Evolutionary conservation across 2,329 filamentous ascomycete genomes (phyloP).

Genomic region (Tolypocladium tropicale): DNA sequence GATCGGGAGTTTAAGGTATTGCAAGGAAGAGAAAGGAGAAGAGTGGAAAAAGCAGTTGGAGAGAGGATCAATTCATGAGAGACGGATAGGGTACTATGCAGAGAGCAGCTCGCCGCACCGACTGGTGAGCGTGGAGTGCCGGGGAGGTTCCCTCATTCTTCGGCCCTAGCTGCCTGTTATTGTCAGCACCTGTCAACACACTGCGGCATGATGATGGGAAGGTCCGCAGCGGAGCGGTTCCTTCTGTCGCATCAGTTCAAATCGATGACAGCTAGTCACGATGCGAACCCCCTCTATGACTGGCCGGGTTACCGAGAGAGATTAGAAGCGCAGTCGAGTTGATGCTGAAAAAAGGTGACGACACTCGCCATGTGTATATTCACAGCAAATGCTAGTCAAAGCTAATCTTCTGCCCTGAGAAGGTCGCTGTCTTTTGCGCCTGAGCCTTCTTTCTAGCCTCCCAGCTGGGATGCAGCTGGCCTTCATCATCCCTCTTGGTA

Average conservation of each 20-base stretch:
- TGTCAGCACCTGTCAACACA: neutral
- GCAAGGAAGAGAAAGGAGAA: neutral
- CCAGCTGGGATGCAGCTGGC: constrained; percentile 38
- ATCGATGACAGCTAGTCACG: neutral
- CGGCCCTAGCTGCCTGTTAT: neutral
- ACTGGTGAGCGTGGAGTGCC: neutral
- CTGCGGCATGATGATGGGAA: neutral
- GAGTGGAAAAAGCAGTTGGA: too few relatives aligned
- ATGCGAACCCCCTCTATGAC: neutral
- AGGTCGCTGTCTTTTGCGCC: constrained; percentile 8
- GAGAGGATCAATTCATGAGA: neutral
- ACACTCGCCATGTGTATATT: neutral
- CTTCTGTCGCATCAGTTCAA: neutral
- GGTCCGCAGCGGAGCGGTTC: neutral
- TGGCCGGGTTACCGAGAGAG: neutral
- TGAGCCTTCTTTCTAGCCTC: constrained; percentile 13
- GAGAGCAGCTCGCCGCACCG: neutral
- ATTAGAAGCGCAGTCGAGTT: neutral
- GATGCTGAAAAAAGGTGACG: neutral
- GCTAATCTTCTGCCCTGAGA: constrained; percentile 13
- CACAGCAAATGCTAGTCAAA: constrained; percentile 9
- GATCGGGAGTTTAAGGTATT: neutral
- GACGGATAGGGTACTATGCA: neutral
- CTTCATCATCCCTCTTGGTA: constrained; percentile 35
- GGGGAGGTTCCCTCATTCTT: neutral